Base-by-base conservation (phyloP, 225 moss, liverwort and hornwort species). In the Polytrichum commune region DNA sequence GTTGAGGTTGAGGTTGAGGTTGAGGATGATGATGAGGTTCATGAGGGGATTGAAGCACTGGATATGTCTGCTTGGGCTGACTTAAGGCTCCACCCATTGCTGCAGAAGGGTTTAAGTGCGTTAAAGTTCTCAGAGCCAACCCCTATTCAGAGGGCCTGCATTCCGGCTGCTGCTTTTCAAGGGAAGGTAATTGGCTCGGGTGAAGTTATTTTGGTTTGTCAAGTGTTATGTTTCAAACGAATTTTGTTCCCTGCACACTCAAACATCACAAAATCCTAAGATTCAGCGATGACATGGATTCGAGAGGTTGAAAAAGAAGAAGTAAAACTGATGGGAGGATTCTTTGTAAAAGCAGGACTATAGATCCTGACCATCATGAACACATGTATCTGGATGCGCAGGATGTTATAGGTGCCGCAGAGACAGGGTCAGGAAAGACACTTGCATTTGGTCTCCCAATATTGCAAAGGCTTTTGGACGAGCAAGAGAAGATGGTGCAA, bases 341-440 rank as follows among this genome's bases (percentile, higher is more conserved):
- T 9, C 13, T 46, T 46, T 46, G 16, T 46, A 46, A 46, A 46
- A 13, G 46, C 3, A 4, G 4, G 13, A 46, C 13, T 46, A 16
- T 46, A 46, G 46, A 46, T 13, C 13, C 46, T 46, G 46, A 46
- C 13, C 0, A 46, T 16, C 3, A 3, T 46, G 46, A 46, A 13
- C 46, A 46, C 46, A 46, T 46, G 13, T 13, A 46, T 46, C 46
- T 46, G 46, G 46, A 22, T 58, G 22, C n/a, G 16, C 85, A 95
- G 91, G 97, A 98, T 81, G 91, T 98, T 66, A 98, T 95, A 64
- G 97, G 97, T 66, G 97, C 97, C n/a, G 97, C 97, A 75, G 97
- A 98, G 81, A 98, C 97, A 67, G 97, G 97, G 67, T 98, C 97
- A 29, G 97, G 97, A 72, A 98, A 98, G 76, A 98, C 97, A n/a